Percentiles rank a stretch among this genome's conserved stretches.
These are phyloP conservation scores for Fusarium protoensiforme DNA, from an alignment of 2,329 filamentous ascomycete genomes.

Conservation along the genomic window DNA sequence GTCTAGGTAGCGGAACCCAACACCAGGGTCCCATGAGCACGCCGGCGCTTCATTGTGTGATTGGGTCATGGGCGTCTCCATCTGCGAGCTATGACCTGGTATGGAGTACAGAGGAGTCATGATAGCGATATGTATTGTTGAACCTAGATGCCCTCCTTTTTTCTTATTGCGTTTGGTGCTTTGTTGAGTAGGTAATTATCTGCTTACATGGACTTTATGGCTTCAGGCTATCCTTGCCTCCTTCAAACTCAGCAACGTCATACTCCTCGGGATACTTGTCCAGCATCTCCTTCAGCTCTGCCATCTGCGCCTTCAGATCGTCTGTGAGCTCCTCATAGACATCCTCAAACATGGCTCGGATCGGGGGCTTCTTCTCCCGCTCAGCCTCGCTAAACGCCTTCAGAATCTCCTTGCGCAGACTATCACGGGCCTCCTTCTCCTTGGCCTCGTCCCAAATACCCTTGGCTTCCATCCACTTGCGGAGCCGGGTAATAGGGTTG, in stretches of 20 bases:
- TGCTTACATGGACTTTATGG: constrained; percentile 12
- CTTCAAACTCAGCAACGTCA: constrained; percentile 81
- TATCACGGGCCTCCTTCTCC: constrained; percentile 77
- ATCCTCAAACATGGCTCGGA: constrained; percentile 83
- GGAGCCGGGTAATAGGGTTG: constrained; percentile 84
- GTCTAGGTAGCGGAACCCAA: neutral
- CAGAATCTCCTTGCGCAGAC: constrained; percentile 78
- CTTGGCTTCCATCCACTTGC: constrained; percentile 90
- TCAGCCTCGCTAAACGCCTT: constrained; percentile 87
- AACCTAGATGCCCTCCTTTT: neutral
- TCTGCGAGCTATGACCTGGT: constrained; percentile 8
- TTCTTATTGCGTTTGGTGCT: neutral
- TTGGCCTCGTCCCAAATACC: constrained; percentile 86
- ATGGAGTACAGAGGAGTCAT: neutral
- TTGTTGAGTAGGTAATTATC: neutral
- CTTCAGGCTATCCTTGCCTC: constrained; percentile 73
- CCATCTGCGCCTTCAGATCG: constrained; percentile 78
- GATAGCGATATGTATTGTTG: neutral
- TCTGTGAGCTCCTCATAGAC: constrained; percentile 90
- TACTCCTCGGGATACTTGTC: constrained; percentile 94
- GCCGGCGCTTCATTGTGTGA: neutral
- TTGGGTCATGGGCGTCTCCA: neutral
- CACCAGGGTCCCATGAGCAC: neutral
- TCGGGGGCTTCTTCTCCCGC: constrained; percentile 80
- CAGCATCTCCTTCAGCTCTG: constrained; percentile 78